Base-by-base conservation (phyloP, 2,329 filamentous ascomycete species). In the Ascochyta viciae-villosae region DNA sequence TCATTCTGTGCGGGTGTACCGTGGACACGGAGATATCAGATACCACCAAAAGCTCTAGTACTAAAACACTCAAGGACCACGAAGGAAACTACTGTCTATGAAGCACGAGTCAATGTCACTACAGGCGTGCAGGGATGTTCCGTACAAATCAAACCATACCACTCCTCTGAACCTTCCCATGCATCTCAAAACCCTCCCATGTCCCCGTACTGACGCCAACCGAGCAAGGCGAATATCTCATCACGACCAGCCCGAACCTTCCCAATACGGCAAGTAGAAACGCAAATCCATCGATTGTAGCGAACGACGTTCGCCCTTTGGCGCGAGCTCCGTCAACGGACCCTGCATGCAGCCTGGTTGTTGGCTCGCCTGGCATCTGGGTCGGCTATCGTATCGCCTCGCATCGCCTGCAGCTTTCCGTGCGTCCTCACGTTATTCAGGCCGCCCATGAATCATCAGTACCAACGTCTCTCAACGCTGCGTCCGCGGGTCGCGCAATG, bases 231-330 rank as follows among this genome's bases (percentile, higher is more conserved):
- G 8, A 19, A 55, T 23, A 41, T 45, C 8, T 55, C 34, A 50
- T 45, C 46, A 55, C 42, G 37, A 13, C 35, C 8, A 0, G 2
- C 16, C 6, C 23, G 42, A 56, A 56, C 53, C 42, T 56, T 42
- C 53, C 53, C 29, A 37, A 56, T 42, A 2, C 47, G 47, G 53
- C 41, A 56, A 31, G 31, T 47, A 33, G 8, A 1, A 2, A 1
- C 4, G 22, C 37, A 50, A 56, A 56, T 41, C 46, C 42, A 29
- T 56, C 41, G 53, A 50, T 50, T 42, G 23, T 47, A 50, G 53
- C 42, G 53, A 56, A 56, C 53, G 53, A 56, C 53, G 53, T 56
- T 56, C 53, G 31, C 46, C 37, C 46, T 42, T 19, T 26, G 41
- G 46, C 52, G 29, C 52, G 35, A 19, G 34, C 52, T 41, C 46